Percentiles rank a stretch among this genome's conserved stretches.
Conservation (phyloP, 2,329 filamentous ascomycete species). For the Colletotrichum tamarilloi region DNA sequence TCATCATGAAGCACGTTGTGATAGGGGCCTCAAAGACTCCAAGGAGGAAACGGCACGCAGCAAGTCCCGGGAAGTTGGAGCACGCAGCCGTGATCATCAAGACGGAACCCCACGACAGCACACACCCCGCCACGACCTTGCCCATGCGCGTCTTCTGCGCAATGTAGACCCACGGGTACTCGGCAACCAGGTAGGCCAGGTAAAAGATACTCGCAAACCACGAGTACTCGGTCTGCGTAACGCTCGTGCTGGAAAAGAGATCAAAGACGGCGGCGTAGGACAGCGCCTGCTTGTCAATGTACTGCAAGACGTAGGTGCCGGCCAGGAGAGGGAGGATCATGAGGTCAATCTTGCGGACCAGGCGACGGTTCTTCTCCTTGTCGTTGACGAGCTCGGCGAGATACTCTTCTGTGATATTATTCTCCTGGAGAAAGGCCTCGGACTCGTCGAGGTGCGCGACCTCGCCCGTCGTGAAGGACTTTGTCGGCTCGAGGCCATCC, state of each 20-base stretch:
- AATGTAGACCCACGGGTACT: constrained; percentile 50
- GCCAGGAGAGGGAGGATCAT: constrained; percentile 62
- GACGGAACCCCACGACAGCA: constrained; percentile 49
- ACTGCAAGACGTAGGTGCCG: constrained; percentile 62
- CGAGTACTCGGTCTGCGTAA: constrained; percentile 58
- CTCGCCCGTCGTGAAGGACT: constrained; percentile 29
- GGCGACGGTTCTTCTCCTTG: constrained; percentile 40
- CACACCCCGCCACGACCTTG: constrained; percentile 46
- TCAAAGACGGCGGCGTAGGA: constrained; percentile 68
- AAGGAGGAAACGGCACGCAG: constrained; percentile 56
- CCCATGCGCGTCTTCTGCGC: constrained; percentile 49
- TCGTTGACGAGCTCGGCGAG: constrained; percentile 58
- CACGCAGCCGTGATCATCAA: constrained; percentile 55
- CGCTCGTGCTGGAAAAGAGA: constrained; percentile 59
- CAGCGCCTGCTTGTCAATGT: constrained; percentile 66
- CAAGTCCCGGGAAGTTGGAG: constrained; percentile 53
- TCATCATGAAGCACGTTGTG: constrained; percentile 61
- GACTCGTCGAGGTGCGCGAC: constrained; percentile 56
- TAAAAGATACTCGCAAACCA: constrained; percentile 69
- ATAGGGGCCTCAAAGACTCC: constrained; percentile 60
- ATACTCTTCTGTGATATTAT: constrained; percentile 55
- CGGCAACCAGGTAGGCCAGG: constrained; percentile 57
- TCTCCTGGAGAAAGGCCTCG: constrained; percentile 59
- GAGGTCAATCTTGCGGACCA: constrained; percentile 60
- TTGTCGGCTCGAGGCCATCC: constrained; percentile 32